Evolutionary conservation across 2,329 filamentous ascomycete species (phyloP).

Genomic region (Zarea fungicola): DNA sequence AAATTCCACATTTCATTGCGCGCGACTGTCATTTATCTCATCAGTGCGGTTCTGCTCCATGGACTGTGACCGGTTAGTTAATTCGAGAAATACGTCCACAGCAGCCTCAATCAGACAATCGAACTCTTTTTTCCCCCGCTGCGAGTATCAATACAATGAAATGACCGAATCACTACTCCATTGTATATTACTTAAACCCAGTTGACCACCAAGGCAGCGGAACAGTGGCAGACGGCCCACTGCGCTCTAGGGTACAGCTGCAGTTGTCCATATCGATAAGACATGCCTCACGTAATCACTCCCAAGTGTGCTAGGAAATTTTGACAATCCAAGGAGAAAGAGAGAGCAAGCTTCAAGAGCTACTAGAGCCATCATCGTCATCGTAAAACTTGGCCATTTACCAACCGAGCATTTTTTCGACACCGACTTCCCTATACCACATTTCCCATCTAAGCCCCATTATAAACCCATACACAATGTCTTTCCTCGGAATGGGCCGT

Average conservation of each 20-base stretch:
- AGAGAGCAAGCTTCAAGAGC: not conserved
- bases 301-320: constrained; percentile 4
- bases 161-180: no score
- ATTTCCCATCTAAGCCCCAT: not conserved
- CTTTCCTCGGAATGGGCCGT: constrained; percentile 45
- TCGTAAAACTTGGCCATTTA: not conserved
- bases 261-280: constrained; percentile 14
- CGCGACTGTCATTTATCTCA: not conserved
- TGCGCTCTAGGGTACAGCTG: no score
- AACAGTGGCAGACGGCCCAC: no score
- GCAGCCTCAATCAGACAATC: no score
- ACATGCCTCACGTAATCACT: constrained; percentile 10
- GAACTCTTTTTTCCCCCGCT: not conserved
- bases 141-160: not conserved
- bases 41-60: not conserved
- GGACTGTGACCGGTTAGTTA: no score
- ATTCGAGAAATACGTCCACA: no score
- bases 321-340: constrained; percentile 9
- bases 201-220: no score
- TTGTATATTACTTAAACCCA: no score
- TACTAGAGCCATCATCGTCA: constrained; percentile 1
- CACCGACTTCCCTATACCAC: not conserved
- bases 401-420: not conserved
- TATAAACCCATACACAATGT: constrained; percentile 28
- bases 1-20: not conserved